Base-by-base conservation (phyloP, 305 asterid species). In the Fraxinus baroniana region DNA sequence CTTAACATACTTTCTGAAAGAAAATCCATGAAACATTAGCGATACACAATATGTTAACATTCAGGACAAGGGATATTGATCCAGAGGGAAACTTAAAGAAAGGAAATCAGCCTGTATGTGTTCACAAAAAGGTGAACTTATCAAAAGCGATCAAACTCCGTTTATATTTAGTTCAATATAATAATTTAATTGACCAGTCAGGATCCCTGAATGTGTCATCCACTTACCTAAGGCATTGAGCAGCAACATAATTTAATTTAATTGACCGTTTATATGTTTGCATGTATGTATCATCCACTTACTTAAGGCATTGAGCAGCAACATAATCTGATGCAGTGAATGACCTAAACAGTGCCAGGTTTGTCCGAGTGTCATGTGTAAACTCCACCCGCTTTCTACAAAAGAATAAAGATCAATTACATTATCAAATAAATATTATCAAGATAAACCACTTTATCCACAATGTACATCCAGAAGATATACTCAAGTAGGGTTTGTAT, bases 251-350 rank as follows among this genome's bases (percentile, higher is more conserved):
- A 28, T 28, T 28, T 28, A 28, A 28, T 28, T 28, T 28, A 28
- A 28, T 28, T 28, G 32, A 28, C 32, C 32, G 3, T 28, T 28
- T 28, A 28, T 28, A 10, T 32, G 26, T 30, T 5, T 32, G 46
- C 46, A 71, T 71, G 76, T 33, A 32, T 80, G 52, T 62, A 52
- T 84, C 57, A 84, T 68, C 55, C 78, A 66, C 80, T 57, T 80
- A 90, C 99, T 98, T 91, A 76, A 94, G 93, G 84, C 98, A 87
- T 87, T 95, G 99, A 79, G 99, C 97, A 85, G 98, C 88, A 84
- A 95, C 98, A 82, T 95, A 95, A 41, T 95, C 99, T 79, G 94
- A 79, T 73, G 97, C 99, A 78, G 97, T 77, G 87, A 94, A 94
- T 70, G 98, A 90, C 87, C 93, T 89, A 81, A 95, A 95, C 77